A percentile compares a stretch with the other conserved stretches of the same genome.
Evolutionary conservation across 305 asterid genomes (phyloP).

Genomic region (Fraxinus dipetala): DNA sequence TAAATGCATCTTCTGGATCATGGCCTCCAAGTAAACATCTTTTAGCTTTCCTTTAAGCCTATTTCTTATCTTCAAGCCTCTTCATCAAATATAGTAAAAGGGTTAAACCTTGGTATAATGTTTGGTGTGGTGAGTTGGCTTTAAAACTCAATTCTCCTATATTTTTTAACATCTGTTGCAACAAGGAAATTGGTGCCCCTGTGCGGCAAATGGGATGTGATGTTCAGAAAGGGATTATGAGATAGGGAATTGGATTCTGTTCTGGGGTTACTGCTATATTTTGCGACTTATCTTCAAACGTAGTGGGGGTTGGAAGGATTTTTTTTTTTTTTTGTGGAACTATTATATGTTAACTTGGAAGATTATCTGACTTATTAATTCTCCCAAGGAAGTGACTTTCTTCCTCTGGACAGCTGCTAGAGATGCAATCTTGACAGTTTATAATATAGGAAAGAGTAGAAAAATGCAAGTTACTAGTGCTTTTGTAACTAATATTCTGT

Average conservation of each 20-base stretch:
- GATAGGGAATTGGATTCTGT: neutral
- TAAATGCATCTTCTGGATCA: neutral
- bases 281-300: neutral
- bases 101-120: neutral
- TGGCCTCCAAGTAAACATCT: neutral
- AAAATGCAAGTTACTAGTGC: neutral
- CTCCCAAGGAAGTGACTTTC: neutral
- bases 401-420: neutral
- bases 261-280: neutral
- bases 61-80: neutral
- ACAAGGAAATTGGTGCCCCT: neutral
- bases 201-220: neutral
- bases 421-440: neutral
- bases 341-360: neutral
- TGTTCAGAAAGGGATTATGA: neutral
- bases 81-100: neutral
- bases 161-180: neutral
- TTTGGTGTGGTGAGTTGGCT: neutral
- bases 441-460: neutral
- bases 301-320: neutral
- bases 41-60: neutral
- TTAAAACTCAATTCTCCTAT: neutral
- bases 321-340: neutral
- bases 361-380: neutral
- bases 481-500: neutral